phyloP scores from a whole-genome alignment of 768 basidiomycete species.

The Russula lepida region DNA sequence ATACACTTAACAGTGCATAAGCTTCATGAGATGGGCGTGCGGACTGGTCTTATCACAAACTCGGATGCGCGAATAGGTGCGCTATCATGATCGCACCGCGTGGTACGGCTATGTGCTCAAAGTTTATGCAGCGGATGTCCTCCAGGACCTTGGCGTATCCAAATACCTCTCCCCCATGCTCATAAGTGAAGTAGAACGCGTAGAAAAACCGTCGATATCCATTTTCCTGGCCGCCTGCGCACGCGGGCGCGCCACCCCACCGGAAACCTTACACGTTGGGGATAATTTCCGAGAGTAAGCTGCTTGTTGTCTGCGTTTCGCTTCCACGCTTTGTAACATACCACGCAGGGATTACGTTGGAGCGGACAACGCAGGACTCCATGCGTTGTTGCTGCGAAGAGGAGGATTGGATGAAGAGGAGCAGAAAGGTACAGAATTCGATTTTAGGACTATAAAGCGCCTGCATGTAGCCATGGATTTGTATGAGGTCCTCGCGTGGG shows the following conservation, averaged over 20 bases:
- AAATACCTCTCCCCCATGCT: slow-evolving; percentile 43
- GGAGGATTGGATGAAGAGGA: slow-evolving; percentile 40
- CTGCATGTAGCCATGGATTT: slow-evolving; percentile 31
- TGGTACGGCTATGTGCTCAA: neutral
- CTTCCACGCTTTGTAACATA: neutral
- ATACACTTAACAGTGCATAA: slow-evolving; percentile 32
- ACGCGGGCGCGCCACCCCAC: slow-evolving; percentile 27
- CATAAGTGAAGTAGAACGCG: slow-evolving; percentile 60
- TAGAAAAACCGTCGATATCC: slow-evolving; percentile 57
- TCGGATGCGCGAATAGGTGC: slow-evolving; percentile 64
- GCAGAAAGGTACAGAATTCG: slow-evolving; percentile 36
- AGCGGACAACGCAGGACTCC: slow-evolving; percentile 45
- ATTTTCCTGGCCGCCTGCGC: slow-evolving; percentile 47
- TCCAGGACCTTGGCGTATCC: slow-evolving; percentile 54
- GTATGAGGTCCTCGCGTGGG: slow-evolving; percentile 32
- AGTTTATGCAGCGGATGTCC: slow-evolving; percentile 30
- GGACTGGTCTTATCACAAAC: slow-evolving; percentile 61
- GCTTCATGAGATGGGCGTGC: slow-evolving; percentile 39
- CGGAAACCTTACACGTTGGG: slow-evolving; percentile 60
- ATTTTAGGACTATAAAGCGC: slow-evolving; percentile 31
- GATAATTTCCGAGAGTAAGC: slow-evolving; percentile 58
- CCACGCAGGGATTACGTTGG: slow-evolving; percentile 55
- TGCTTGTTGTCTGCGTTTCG: neutral
- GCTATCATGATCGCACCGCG: slow-evolving; percentile 24
- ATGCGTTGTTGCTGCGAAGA: slow-evolving; percentile 50